Conservation (phyloP, 2,329 filamentous ascomycete genomes). For the Neonectria coccinea region DNA sequence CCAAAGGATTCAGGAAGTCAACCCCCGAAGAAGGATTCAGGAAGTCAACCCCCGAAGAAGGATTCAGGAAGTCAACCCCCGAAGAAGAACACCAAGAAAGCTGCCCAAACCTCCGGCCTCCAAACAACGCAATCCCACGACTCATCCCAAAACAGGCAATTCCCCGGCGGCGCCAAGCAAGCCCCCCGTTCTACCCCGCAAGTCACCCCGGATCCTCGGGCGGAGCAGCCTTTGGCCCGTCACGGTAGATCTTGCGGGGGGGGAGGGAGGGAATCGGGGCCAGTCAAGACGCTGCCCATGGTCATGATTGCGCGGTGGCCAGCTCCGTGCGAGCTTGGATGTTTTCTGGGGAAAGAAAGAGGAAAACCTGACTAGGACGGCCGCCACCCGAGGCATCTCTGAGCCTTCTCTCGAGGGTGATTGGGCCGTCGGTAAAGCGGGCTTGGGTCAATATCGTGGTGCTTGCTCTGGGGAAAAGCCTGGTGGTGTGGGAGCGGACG, state of each 20-base stretch:
- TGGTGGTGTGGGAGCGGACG: neutral
- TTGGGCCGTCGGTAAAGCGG: conserved; percentile 34
- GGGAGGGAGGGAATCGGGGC: conserved; percentile 9
- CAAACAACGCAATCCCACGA: conserved; percentile 18
- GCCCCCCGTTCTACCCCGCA: conserved; percentile 39
- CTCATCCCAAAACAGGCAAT: conserved; percentile 41
- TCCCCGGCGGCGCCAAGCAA: conserved; percentile 37
- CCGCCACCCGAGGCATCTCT: conserved; percentile 45
- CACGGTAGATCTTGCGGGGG: conserved; percentile 45
- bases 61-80: too few species aligned
- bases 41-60: neutral
- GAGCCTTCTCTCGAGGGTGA: conserved; percentile 21
- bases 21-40: too few species aligned
- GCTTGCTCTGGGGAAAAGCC: conserved; percentile 12
- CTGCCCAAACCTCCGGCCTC: neutral
- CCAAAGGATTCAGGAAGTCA: too few species aligned
- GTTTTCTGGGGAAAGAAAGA: too few species aligned
- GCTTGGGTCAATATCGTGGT: neutral
- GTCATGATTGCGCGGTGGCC: neutral
- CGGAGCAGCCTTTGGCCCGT: conserved; percentile 21
- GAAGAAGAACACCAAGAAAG: neutral
- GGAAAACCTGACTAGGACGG: neutral
- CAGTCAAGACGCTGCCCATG: conserved; percentile 14
- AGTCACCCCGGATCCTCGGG: conserved; percentile 35
- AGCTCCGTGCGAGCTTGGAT: neutral